Conservation (phyloP, 495 filamentous ascomycete species). For the Halenospora varia region DNA sequence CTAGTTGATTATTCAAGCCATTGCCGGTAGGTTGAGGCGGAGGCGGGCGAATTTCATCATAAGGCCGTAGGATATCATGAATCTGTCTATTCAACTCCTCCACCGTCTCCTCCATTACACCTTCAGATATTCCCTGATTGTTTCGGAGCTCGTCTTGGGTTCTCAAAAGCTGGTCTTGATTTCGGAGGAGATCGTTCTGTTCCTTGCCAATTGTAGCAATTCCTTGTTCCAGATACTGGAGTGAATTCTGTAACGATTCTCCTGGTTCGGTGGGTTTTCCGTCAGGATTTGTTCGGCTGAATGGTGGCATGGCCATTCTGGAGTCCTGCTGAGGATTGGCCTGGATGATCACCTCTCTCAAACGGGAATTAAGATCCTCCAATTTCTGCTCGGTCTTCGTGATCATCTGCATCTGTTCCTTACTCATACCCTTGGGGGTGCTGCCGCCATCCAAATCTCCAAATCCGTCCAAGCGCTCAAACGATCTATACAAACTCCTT, state of each 20-base stretch:
- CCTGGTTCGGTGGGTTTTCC: conserved; percentile 31
- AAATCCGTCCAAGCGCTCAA: conserved; percentile 48
- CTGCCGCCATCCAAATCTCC: conserved; percentile 1
- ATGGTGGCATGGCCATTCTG: conserved; percentile 31
- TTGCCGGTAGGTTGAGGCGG: conserved; percentile 42
- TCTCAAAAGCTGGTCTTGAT: not conserved
- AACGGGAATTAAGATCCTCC: conserved; percentile 64
- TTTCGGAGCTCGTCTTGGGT: too few relatives aligned
- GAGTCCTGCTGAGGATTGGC: conserved; percentile 46
- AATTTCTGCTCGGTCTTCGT: conserved; percentile 64
- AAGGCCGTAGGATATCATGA: conserved; percentile 44
- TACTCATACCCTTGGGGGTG: conserved; percentile 15
- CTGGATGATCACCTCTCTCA: conserved; percentile 63
- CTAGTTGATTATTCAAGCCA: conserved; percentile 47
- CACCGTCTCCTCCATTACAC: conserved; percentile 39
- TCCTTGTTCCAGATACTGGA: conserved; percentile 48
- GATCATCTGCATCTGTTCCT: conserved; percentile 37
- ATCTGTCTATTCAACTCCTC: conserved; percentile 48
- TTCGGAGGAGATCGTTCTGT: conserved; percentile 1
- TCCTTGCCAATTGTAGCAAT: conserved; percentile 36
- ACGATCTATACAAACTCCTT: conserved; percentile 68
- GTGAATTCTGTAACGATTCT: conserved; percentile 32
- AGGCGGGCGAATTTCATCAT: conserved; percentile 42
- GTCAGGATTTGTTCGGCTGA: conserved; percentile 23
- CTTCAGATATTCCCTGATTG: conserved; percentile 19